Conservation (phyloP, 768 basidiomycete genomes). For the Exidia glandulosa region DNA sequence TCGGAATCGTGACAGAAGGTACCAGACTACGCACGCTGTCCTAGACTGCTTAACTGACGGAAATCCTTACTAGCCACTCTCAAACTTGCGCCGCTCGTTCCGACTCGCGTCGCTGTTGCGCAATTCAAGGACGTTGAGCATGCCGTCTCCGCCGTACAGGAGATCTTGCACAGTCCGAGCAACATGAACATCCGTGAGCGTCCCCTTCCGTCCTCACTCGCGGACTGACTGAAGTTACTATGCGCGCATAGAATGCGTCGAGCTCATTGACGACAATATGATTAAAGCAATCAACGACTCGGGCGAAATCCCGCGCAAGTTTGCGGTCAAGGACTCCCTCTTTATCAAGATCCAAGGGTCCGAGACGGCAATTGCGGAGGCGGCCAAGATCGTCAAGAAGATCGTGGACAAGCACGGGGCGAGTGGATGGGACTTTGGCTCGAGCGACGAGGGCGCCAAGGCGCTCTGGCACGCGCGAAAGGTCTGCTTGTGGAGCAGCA, state of each 20-base stretch:
- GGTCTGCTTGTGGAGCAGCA: conserved; percentile 62
- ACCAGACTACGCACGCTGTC: background rate
- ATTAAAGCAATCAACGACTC: conserved; percentile 66
- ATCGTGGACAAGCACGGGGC: conserved; percentile 63
- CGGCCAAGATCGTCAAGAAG: conserved; percentile 44
- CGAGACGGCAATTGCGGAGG: conserved; percentile 40
- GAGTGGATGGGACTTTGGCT: conserved; percentile 57
- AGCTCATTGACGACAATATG: conserved; percentile 74
- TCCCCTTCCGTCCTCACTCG: background rate
- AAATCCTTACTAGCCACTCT: conserved; percentile 49
- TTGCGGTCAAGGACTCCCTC: conserved; percentile 64
- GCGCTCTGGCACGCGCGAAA: conserved; percentile 81
- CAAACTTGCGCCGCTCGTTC: conserved; percentile 67
- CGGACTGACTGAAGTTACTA: background rate
- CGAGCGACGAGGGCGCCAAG: conserved; percentile 62
- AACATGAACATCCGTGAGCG: conserved; percentile 69
- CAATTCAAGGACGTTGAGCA: conserved; percentile 71
- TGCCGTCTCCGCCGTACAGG: conserved; percentile 73
- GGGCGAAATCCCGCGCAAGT: conserved; percentile 46
- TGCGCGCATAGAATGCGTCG: conserved; percentile 59
- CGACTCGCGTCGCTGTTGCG: conserved; percentile 79
- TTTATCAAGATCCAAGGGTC: conserved; percentile 92
- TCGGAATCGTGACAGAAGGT: conserved; percentile 87
- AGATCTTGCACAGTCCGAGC: conserved; percentile 57
- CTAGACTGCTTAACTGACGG: background rate